phyloP scores from a whole-genome alignment of 2,329 filamentous ascomycete genomes.

The Calonectria hawksworthii region DNA sequence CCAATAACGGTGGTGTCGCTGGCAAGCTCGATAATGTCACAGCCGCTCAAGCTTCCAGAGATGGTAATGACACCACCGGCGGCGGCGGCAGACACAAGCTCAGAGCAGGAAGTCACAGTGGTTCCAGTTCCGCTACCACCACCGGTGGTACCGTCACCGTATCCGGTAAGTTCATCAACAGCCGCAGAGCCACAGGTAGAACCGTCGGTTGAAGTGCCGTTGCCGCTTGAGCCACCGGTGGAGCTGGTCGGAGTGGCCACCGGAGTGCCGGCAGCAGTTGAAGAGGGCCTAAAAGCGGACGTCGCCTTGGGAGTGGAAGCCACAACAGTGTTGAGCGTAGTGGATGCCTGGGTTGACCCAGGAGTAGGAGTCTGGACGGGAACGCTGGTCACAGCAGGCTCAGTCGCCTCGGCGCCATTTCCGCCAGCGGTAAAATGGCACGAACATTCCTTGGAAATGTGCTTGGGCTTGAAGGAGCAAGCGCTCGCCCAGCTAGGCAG shows the following conservation, averaged over 20 bases:
- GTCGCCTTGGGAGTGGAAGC: conserved; percentile 16
- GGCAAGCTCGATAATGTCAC: conserved; percentile 56
- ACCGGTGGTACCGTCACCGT: conserved; percentile 59
- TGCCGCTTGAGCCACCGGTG: conserved; percentile 5
- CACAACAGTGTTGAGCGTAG: conserved; percentile 35
- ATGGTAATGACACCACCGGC: conserved; percentile 59
- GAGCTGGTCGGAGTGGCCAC: conserved; percentile 6
- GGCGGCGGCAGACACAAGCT: conserved; percentile 54
- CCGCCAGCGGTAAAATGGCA: conserved; percentile 46
- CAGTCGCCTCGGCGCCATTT: conserved; percentile 22
- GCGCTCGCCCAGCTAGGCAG: conserved; percentile 48
- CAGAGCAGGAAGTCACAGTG: conserved; percentile 61
- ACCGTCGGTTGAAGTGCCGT: conserved; percentile 17
- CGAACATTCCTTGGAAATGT: conserved; percentile 49
- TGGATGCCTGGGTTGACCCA: conserved; percentile 16
- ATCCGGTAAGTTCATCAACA: conserved; percentile 42
- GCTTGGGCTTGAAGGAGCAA: conserved; percentile 46
- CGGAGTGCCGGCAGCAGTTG: conserved; percentile 5
- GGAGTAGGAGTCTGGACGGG: conserved; percentile 23
- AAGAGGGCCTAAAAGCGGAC: conserved; percentile 5
- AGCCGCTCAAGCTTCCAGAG: conserved; percentile 56
- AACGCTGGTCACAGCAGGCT: conserved; percentile 17
- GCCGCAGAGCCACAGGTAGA: conserved; percentile 35
- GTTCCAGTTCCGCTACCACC: conserved; percentile 59
- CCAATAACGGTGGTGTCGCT: conserved; percentile 65